Conservation (phyloP, 306 rosid genomes). For the Myrica gale region DNA sequence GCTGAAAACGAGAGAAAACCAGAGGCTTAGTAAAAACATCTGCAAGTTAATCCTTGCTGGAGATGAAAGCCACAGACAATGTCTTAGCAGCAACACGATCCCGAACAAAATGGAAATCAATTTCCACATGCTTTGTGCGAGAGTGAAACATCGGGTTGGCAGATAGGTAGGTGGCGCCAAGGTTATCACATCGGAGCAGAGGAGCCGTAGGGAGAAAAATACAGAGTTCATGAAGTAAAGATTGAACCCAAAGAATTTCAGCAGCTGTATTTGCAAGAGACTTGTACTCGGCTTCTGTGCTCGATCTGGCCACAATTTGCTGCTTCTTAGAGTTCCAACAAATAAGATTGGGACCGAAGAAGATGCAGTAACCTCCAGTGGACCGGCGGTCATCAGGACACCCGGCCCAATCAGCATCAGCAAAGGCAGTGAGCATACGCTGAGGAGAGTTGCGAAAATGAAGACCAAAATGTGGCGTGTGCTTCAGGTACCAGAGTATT, state of each 20-base stretch:
- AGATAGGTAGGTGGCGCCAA: not conserved
- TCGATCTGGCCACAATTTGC: not conserved
- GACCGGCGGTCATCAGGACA: not conserved
- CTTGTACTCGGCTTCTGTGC: not conserved
- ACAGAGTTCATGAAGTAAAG: not conserved
- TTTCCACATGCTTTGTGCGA: not conserved
- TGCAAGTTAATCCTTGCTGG: too few relatives aligned
- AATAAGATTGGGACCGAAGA: not conserved
- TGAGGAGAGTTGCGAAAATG: not conserved
- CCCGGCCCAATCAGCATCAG: not conserved
- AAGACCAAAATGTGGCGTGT: not conserved
- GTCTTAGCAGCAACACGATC: not conserved
- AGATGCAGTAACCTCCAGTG: not conserved
- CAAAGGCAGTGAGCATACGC: not conserved
- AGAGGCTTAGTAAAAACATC: too few relatives aligned
- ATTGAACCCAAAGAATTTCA: not conserved
- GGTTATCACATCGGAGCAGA: not conserved
- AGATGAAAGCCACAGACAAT: too few relatives aligned
- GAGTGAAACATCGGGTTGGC: not conserved
- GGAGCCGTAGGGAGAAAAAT: not conserved
- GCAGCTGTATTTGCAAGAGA: not conserved
- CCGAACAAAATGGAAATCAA: not conserved
- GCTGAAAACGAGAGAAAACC: too few relatives aligned
- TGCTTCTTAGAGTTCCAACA: not conserved
- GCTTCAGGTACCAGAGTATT: not conserved